Conservation (phyloP, 768 basidiomycete species). For the Hericium erinaceus region DNA sequence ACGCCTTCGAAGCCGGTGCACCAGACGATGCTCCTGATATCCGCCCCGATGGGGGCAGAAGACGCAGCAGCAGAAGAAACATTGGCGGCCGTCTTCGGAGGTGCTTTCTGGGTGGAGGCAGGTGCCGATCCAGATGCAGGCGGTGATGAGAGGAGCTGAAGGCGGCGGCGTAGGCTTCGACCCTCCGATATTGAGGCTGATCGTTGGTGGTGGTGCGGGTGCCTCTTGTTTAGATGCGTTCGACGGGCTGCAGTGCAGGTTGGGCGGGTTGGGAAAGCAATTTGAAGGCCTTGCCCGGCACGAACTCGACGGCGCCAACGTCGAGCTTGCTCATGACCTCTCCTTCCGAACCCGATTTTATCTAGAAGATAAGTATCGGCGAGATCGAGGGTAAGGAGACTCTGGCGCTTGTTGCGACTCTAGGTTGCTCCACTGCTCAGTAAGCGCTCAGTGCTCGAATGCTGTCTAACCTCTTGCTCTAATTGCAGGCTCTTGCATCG, state of each 20-base stretch:
- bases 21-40: slow-evolving; percentile 24
- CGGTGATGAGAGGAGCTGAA: slow-evolving; percentile 18
- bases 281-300: slow-evolving; percentile 59
- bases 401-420: no score
- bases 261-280: slow-evolving; percentile 21
- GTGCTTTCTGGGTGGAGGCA: slow-evolving; percentile 16
- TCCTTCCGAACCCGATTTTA: not conserved
- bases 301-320: slow-evolving; percentile 75
- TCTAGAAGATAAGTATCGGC: not conserved
- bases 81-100: slow-evolving; percentile 6
- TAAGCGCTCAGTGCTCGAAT: no score
- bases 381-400: not conserved
- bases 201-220: slow-evolving; percentile 64
- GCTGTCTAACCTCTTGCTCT: no score
- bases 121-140: slow-evolving; percentile 24
- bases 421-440: no score
- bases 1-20: slow-evolving; percentile 40
- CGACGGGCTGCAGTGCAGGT: slow-evolving; percentile 36
- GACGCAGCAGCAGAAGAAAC: slow-evolving; percentile 10
- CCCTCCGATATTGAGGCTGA: slow-evolving; percentile 78
- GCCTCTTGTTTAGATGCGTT: slow-evolving; percentile 49
- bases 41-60: slow-evolving; percentile 22
- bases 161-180: slow-evolving; percentile 37
- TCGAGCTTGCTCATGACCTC: slow-evolving; percentile 75
- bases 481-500: no score